phyloP scores from a whole-genome alignment of 1,284 basidiomycete species.

The Anthracocystis setariae region DNA sequence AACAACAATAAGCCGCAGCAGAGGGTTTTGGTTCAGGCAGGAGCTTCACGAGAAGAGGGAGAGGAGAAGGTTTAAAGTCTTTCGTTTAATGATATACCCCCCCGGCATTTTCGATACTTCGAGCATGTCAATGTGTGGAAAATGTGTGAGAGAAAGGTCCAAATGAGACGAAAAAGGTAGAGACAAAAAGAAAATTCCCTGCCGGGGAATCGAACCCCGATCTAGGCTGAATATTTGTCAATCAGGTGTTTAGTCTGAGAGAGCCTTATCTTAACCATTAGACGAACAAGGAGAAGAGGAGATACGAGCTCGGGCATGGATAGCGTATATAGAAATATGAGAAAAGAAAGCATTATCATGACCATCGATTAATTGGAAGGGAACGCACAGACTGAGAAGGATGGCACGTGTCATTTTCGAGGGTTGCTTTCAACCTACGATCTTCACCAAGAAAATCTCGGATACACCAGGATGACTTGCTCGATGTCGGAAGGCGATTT shows the following conservation, averaged over 20 bases:
- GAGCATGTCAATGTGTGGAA: no score
- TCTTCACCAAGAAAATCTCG: no score
- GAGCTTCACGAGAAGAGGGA: not conserved
- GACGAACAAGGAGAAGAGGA: slow-evolving; percentile 28
- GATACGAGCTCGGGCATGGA: not conserved
- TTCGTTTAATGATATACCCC: no score
- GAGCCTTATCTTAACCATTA: slow-evolving; percentile 47
- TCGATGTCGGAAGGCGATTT: slow-evolving; percentile 4
- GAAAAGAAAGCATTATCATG: no score
- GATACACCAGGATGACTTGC: no score
- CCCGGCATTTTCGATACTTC: no score
- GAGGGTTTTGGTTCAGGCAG: not conserved
- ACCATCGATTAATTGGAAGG: no score
- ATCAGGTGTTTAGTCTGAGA: slow-evolving; percentile 8
- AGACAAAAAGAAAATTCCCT: slow-evolving; percentile 28
- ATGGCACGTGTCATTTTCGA: no score
- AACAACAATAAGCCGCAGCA: not conserved
- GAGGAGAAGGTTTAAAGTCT: not conserved
- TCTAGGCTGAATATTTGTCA: slow-evolving; percentile 20
- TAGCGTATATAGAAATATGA: slow-evolving; percentile 3
- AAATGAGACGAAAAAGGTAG: slow-evolving; percentile 2
- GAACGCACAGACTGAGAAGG: not conserved
- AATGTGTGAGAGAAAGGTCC: no score
- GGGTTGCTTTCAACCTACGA: no score
- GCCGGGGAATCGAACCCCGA: slow-evolving; percentile 57